Conservation (phyloP, 2,329 filamentous ascomycete species). For the Pestalotiopsis sp. region DNA sequence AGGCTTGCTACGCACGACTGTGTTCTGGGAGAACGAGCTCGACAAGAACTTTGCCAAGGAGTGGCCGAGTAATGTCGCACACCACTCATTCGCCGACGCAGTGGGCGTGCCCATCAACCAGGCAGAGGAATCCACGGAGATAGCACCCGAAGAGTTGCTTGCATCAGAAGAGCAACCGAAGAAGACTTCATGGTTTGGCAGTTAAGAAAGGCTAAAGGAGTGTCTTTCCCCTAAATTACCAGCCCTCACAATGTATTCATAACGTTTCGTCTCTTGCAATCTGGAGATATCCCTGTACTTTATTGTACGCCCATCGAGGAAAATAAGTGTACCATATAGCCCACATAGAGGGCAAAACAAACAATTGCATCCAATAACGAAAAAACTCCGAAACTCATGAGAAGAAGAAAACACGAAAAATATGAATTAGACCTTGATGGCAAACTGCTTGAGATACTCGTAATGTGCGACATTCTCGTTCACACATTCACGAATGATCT, state of each 20-base stretch:
- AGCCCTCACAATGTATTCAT: conserved; percentile 4
- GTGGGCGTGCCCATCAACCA: conserved; percentile 10
- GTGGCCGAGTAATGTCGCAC: conserved; percentile 59
- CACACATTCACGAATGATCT: conserved; percentile 71
- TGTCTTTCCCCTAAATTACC: neutral
- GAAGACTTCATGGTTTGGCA: conserved; percentile 6
- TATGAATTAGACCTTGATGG: conserved; percentile 57
- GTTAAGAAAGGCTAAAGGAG: conserved; percentile 13
- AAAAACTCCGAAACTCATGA: conserved; percentile 1
- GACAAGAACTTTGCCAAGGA: conserved; percentile 49
- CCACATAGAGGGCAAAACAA: conserved; percentile 9
- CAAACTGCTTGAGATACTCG: conserved; percentile 81
- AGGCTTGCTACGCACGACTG: conserved; percentile 42
- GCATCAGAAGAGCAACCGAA: conserved; percentile 13
- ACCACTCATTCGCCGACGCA: conserved; percentile 28
- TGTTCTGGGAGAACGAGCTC: conserved; percentile 54
- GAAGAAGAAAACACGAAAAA: neutral
- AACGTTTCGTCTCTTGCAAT: conserved; percentile 1
- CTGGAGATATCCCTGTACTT: conserved; percentile 25
- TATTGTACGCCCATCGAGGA: conserved; percentile 5
- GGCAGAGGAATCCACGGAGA: conserved; percentile 3
- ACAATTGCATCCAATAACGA: conserved; percentile 8
- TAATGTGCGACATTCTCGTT: conserved; percentile 75
- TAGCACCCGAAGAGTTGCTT: conserved; percentile 14
- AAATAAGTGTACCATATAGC: conserved; percentile 22